Percentiles rank a stretch among this genome's conserved stretches.
These are phyloP conservation scores for Mycena albidolilacea DNA, from an alignment of 768 basidiomycete species.

Conservation along the genomic window DNA sequence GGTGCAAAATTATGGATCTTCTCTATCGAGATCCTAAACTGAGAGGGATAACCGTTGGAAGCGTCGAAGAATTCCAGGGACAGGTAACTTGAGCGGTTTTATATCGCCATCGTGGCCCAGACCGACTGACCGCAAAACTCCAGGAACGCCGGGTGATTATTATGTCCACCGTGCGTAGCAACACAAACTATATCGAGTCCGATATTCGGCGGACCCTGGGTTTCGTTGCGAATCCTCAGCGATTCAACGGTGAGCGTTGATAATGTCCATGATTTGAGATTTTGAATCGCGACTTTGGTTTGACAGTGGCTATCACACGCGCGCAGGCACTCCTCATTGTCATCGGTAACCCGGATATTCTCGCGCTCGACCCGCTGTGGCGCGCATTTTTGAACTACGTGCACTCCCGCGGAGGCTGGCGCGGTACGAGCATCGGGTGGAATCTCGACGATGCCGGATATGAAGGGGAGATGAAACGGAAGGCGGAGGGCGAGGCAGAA, in stretches of 20 bases:
- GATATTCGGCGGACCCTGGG: slow-evolving; percentile 71
- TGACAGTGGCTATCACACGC: slow-evolving; percentile 72
- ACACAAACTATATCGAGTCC: slow-evolving; percentile 61
- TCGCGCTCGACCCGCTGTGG: slow-evolving; percentile 77
- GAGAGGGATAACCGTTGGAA: slow-evolving; percentile 70
- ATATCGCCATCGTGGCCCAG: slow-evolving; percentile 45
- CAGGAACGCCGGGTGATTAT: slow-evolving; percentile 73
- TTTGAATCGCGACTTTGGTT: background rate
- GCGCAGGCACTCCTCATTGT: slow-evolving; percentile 73
- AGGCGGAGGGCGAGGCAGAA: slow-evolving; percentile 41
- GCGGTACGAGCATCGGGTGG: slow-evolving; percentile 66
- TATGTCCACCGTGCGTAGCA: slow-evolving; percentile 72
- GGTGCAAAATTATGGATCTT: slow-evolving; percentile 62
- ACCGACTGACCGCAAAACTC: slow-evolving; percentile 48
- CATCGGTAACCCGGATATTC: slow-evolving; percentile 70
- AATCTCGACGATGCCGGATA: slow-evolving; percentile 54
- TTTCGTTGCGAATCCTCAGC: slow-evolving; percentile 68
- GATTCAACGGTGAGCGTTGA: slow-evolving; percentile 71
- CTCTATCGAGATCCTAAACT: slow-evolving; percentile 50
- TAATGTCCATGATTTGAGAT: no score
- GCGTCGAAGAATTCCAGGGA: slow-evolving; percentile 80
- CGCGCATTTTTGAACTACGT: slow-evolving; percentile 72
- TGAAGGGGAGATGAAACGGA: slow-evolving; percentile 30
- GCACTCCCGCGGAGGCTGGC: slow-evolving; percentile 68
- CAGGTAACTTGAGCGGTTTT: slow-evolving; percentile 55